Percentiles rank a stretch among this genome's conserved stretches.
These are phyloP conservation scores for Fusarium ambrosium DNA, from an alignment of 2,329 filamentous ascomycete species.

Conservation along the genomic window DNA sequence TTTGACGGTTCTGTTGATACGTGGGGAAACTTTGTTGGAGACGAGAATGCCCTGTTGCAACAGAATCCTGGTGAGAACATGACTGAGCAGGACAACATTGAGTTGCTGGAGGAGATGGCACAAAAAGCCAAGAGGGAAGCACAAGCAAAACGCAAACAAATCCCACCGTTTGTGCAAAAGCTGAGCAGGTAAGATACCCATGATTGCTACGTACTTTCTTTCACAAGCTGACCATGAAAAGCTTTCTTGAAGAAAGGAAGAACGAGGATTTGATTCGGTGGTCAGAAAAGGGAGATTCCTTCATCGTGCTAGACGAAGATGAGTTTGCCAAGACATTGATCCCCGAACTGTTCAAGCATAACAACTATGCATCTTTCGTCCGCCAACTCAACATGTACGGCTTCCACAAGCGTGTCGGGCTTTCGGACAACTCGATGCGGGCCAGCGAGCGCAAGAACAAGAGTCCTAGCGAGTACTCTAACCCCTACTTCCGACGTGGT, in stretches of 20 bases:
- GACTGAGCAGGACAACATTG: constrained; percentile 77
- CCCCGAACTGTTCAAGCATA: constrained; percentile 98
- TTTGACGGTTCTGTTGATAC: constrained; percentile 58
- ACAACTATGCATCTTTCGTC: constrained; percentile 97
- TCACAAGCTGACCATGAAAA: constrained; percentile 56
- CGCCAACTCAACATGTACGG: constrained; percentile 97
- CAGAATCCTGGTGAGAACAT: constrained; percentile 52
- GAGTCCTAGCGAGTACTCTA: constrained; percentile 97
- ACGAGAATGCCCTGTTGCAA: constrained; percentile 56
- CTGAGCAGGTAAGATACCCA: constrained; percentile 82
- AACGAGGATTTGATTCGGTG: constrained; percentile 96
- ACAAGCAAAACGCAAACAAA: constrained; percentile 91
- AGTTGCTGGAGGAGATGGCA: constrained; percentile 84
- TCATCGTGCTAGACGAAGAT: constrained; percentile 96
- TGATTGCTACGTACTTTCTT: background rate
- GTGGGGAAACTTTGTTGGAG: constrained; percentile 59
- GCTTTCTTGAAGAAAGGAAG: constrained; percentile 92
- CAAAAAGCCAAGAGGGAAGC: constrained; percentile 88
- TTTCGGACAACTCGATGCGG: constrained; percentile 98
- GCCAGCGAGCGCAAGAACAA: constrained; percentile 98
- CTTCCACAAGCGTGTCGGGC: constrained; percentile 93
- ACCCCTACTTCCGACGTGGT: constrained; percentile 94
- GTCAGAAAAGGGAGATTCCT: constrained; percentile 96
- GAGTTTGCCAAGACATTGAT: constrained; percentile 98
- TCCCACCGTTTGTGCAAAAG: constrained; percentile 98